Evolutionary conservation across 306 rosid genomes (phyloP).

Genomic region (Rosa persica): DNA sequence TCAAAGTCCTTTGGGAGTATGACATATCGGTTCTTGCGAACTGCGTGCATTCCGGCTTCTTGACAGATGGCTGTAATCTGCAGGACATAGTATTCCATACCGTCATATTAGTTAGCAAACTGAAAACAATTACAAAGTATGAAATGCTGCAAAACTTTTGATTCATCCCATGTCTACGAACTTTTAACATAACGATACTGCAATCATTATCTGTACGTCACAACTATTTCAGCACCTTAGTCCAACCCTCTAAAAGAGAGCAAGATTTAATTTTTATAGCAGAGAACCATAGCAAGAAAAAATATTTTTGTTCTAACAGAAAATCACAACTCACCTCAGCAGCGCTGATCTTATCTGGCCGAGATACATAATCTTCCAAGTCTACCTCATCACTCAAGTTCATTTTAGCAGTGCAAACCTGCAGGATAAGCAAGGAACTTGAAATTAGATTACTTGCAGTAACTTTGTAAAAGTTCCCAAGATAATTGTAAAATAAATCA

Average conservation of each 20-base stretch:
- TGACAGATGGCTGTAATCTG: conserved; percentile 97
- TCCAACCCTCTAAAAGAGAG: neutral
- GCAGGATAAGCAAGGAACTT: conserved; percentile 11
- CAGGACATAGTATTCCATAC: conserved; percentile 6
- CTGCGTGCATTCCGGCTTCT: conserved; percentile 99
- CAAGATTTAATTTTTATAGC: neutral
- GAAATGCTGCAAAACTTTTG: neutral
- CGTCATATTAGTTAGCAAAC: neutral
- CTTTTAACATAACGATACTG: neutral
- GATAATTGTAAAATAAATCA: neutral
- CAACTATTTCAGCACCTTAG: neutral
- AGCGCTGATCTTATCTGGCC: conserved; percentile 99
- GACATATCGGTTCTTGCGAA: conserved; percentile 91
- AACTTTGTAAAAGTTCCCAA: conserved; percentile 8
- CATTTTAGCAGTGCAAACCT: conserved; percentile 99
- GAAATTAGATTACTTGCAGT: conserved; percentile 10
- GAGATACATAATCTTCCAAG: conserved; percentile 96
- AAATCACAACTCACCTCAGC: conserved; percentile 78
- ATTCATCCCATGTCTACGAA: neutral
- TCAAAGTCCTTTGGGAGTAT: conserved; percentile 98
- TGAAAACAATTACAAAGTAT: neutral
- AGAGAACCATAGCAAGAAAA: neutral
- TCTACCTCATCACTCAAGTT: conserved; percentile 96
- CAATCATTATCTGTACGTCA: neutral
- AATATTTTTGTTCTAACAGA: neutral